These are phyloP conservation scores for Trametes versicolor DNA, from an alignment of 1,284 basidiomycete species.

Conservation along the genomic window DNA sequence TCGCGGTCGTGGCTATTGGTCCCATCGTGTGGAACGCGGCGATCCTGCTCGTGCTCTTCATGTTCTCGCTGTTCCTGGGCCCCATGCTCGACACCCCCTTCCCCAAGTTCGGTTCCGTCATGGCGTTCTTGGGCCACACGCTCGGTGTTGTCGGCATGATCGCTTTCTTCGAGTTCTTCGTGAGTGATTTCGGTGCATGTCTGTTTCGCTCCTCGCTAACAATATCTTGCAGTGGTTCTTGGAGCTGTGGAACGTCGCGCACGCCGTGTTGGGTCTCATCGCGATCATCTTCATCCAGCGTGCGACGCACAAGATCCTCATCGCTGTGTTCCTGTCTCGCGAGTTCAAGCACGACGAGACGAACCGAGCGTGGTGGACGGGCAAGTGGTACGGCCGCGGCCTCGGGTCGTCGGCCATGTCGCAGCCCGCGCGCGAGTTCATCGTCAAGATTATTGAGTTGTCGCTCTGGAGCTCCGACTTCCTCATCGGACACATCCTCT, in stretches of 20 bases:
- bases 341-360: conserved; percentile 99
- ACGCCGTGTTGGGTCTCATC: conserved; percentile 91
- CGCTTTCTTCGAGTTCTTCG: conserved; percentile 94
- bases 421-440: conserved; percentile 88
- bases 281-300: conserved; percentile 90
- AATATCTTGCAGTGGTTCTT: conserved; percentile 81
- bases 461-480: conserved; percentile 85
- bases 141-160: conserved; percentile 87
- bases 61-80: conserved; percentile 92
- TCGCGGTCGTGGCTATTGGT: conserved; percentile 92
- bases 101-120: conserved; percentile 88
- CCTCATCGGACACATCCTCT: conserved; percentile 69
- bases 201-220: conserved; percentile 24
- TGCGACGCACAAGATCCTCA: conserved; percentile 91
- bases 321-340: conserved; percentile 90
- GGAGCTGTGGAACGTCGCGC: conserved; percentile 91
- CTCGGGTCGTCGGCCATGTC: conserved; percentile 89
- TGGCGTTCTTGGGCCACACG: conserved; percentile 89
- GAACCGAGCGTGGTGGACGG: conserved; percentile 98
- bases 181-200: conserved; percentile 49
- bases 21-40: conserved; percentile 97
- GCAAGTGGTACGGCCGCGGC: conserved; percentile 94
- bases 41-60: conserved; percentile 86
- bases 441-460: conserved; percentile 88
- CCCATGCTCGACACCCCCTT: conserved; percentile 88